Evolutionary conservation across 345 rosid species (phyloP), one percentile per base, ranked within the genome.

Genomic region (Kernera saxatilis): DNA sequence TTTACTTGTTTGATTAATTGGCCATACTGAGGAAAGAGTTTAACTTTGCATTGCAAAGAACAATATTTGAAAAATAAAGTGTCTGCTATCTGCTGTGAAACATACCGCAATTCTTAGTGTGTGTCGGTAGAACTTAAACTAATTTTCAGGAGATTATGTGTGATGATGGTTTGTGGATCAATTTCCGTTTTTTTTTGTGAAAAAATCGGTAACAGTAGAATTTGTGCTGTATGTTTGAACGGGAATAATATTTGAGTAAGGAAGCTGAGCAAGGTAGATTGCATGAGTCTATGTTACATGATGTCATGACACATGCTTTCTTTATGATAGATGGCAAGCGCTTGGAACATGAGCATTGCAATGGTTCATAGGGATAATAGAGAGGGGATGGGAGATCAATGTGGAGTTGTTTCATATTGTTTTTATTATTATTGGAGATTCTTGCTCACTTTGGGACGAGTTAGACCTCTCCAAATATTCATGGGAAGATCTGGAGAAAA

Each of bases 261-360:
- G 78, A 82, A 85, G 84, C 63, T 71, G 77, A 68, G 62, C 56
- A 67, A 82, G 93, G 93, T 82, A 84, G 83, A 81, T 83, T 83
- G 80, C 72, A 75, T 85, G 76, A 79, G 75, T 81, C 55, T 64
- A 79, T 87, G 77, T 82, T 85, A 84, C 84, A 79, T 81, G 85
- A 82, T 86, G 74, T 83, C 83, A 83, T 90, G 93, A 92, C 91
- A 84, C 84, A 84, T 93, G 89, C 92, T 90, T 93, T 88, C 84
- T 90, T 84, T 82, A 87, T 90, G 90, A 84, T 89, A 89, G 93
- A 92, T 92, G 91, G 78, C 93, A 88, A 90, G 91, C 89, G 90
- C 91, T 88, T 88, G 95, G 96, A 81, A 86, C 84, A 67, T 84
- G 89, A 87, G 95, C 95, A 84, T 89, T 90, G 97, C 88, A 83